Base-by-base conservation (phyloP, 177 flowering plant species). In the Vitis hybrid region DNA sequence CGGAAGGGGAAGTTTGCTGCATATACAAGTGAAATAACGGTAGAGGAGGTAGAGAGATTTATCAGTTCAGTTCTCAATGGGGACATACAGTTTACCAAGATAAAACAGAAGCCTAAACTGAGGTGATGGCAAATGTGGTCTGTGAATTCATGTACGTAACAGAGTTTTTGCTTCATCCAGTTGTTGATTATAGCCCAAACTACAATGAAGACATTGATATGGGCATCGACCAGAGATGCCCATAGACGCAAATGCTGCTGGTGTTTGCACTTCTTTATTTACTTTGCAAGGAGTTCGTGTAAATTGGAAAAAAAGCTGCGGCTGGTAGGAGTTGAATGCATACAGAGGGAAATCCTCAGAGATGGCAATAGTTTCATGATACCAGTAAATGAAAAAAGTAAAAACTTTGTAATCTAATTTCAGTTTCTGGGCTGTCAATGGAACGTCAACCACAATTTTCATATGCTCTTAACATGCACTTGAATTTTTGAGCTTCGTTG, bases 51-150 rank as follows among this genome's bases (percentile, higher is more conserved):
- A 0, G 97, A 92, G 82, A 78, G 60, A 51, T 92, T 94, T 55
- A 77, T 94, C 49, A 50, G 91, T 69, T 84, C 89, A 0, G 88
- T 90, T 67, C 85, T 91, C 14, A 88, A 82, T 73, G 97, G 98
- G 6, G 97, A 94, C 62, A 72, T 88, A 24, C 87, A 81, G 24
- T 90, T 94, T 67, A 70, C 65, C n/a, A 89, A 87, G 77, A 81
- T 84, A n/a, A 70, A 78, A 46, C 85, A 82, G 70, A 91, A 84
- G 67, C 97, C 97, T 2, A 72, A 58, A 9, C 40, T 91, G 30
- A 88, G 72, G 77, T 87, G 72, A 70, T n/a, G 8, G n/a, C 27
- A 6, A 54, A 46, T 30, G 3, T 40, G 14, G 15, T 27, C 32
- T 62, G 11, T 11, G 24, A 46, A 10, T 15, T 40, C 14, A 49